Percentiles rank a stretch among this genome's conserved stretches.
Evolutionary conservation across 306 rosid genomes (phyloP).

Genomic region (Sechiopsis laciniata): DNA sequence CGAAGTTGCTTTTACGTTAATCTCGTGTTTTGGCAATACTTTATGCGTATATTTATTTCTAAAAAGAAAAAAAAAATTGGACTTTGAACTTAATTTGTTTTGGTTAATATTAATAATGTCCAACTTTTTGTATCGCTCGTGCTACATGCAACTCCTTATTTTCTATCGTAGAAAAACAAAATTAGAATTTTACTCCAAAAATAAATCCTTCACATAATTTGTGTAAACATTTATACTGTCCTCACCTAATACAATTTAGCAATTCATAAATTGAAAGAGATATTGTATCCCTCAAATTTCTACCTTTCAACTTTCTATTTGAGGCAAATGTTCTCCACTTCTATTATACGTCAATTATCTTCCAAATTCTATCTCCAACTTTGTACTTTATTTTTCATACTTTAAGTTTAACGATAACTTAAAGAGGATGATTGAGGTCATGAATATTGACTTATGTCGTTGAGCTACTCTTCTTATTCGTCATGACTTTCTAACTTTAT

Average conservation of each 20-base stretch:
- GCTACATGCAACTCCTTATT: neutral
- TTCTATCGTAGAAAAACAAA: neutral
- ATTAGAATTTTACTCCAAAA: neutral
- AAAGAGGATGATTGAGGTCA: too few species aligned
- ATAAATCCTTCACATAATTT: too few species aligned
- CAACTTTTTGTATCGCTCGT: neutral
- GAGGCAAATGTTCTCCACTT: neutral
- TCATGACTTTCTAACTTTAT: too few species aligned
- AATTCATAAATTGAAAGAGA: neutral
- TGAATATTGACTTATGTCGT: too few species aligned
- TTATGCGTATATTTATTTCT: neutral
- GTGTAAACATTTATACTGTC: too few species aligned
- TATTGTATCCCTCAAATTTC: neutral
- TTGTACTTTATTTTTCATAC: too few species aligned
- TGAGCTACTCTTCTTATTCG: too few species aligned
- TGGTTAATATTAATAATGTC: neutral
- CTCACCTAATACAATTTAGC: neutral
- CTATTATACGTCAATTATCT: too few species aligned
- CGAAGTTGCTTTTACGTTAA: conserved; percentile 15
- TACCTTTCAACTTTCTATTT: neutral
- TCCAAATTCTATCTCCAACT: too few species aligned
- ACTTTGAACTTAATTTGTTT: neutral
- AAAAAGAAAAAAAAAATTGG: neutral
- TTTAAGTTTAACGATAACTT: too few species aligned
- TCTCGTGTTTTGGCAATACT: conserved; percentile 17